phyloP scores from a whole-genome alignment of 331 rosid species.

The Prunus yedoensis region DNA sequence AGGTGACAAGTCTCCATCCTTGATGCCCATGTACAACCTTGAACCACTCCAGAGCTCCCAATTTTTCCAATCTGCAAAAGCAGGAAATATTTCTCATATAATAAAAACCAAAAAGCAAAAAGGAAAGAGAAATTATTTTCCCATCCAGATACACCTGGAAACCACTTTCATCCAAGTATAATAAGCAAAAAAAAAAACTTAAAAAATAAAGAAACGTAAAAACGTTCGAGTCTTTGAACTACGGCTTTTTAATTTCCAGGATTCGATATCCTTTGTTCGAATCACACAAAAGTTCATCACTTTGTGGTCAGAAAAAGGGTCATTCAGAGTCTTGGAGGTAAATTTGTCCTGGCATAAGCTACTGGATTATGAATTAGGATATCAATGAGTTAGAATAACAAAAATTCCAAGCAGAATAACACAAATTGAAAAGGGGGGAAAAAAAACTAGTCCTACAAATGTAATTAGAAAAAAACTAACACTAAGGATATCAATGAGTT shows the following conservation, averaged over 20 bases:
- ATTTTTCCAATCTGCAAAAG: conserved; percentile 39
- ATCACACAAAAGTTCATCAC: background rate
- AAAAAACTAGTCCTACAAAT: background rate
- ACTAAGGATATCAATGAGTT: background rate
- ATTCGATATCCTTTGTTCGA: background rate
- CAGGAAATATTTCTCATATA: background rate
- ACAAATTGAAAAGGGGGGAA: too few relatives aligned
- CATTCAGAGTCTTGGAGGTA: background rate
- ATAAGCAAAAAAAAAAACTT: background rate
- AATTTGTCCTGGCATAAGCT: background rate
- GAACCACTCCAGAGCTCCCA: conserved; percentile 47
- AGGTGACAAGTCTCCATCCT: conserved; percentile 51
- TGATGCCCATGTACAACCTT: conserved; percentile 37
- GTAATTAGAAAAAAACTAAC: background rate
- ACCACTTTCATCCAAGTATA: background rate
- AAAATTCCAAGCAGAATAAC: too few relatives aligned
- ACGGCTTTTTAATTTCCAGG: background rate
- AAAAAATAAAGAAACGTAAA: background rate
- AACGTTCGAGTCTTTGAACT: background rate
- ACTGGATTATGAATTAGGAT: background rate
- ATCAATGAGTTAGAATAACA: too few relatives aligned
- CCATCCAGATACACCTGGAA: background rate
- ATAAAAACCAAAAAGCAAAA: background rate
- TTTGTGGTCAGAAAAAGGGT: background rate
- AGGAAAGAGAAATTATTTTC: background rate